Evolutionary conservation across 2,329 filamentous ascomycete species (phyloP).

Genomic region (Colletotrichum filicis): DNA sequence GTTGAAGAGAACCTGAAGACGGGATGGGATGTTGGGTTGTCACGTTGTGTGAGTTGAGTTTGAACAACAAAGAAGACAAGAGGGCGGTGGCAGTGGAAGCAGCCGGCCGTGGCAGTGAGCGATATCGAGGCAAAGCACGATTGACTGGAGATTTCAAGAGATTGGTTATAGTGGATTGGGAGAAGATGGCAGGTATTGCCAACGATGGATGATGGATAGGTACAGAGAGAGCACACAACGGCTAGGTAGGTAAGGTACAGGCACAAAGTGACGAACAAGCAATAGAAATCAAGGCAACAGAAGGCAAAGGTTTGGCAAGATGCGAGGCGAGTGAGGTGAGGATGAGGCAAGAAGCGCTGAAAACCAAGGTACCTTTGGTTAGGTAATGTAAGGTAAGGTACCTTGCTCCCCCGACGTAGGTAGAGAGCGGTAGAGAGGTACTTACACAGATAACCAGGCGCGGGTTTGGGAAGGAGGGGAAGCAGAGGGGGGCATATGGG

Average conservation of each 20-base stretch:
- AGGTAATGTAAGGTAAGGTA: no score
- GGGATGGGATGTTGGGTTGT: neutral
- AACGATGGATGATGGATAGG: neutral
- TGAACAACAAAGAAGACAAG: neutral
- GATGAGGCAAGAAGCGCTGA: no score
- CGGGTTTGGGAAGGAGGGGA: neutral
- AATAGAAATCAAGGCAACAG: neutral
- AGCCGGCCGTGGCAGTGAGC: neutral
- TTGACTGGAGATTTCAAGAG: slow-evolving; percentile 16
- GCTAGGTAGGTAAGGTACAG: neutral
- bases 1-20: neutral
- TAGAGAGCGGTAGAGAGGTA: neutral
- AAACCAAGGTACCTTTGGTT: no score
- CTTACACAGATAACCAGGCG: neutral
- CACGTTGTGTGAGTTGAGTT: neutral
- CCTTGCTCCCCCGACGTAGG: no score
- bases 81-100: neutral
- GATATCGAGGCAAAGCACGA: slow-evolving; percentile 10
- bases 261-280: no score
- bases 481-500: neutral
- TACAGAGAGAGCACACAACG: neutral
- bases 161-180: slow-evolving; percentile 4
- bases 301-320: neutral
- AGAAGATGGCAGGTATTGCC: neutral
- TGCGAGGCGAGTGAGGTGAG: neutral